Evolutionary conservation across 495 filamentous ascomycete species (phyloP), one percentile per base, ranked within the genome.

Genomic region (Penicillium canescens): DNA sequence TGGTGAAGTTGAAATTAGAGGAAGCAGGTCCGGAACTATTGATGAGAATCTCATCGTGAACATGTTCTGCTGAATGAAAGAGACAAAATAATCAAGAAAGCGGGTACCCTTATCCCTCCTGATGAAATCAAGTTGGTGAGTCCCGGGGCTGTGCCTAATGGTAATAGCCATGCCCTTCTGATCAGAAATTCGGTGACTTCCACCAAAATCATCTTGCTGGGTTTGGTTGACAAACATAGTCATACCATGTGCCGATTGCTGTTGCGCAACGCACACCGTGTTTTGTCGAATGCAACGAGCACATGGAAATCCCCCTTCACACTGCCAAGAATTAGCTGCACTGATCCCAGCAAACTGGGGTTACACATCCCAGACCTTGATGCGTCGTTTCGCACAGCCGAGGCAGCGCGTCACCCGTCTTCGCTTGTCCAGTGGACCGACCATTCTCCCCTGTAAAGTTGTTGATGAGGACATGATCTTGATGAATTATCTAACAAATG

Each of bases 371-470:
- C 39, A 38, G 33, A 57, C 55, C 49, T 57, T 57, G 24, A 57
- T 53, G 49, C 42, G 23, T 14, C 55, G 47, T 34, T 46, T 36
- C 6, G 49, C 55, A n/a, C 55, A 57, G 40, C 34, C 35, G 40
- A 42, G 9, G 43, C 55, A 57, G 41, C 55, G 42, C 6, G 40
- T 46, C 21, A 46, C 18, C 20, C 23, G 37, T 31, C 42, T 57
- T 18, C 55, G 48, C 41, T 52, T 52, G 42, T 57, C 55, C 14
- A 57, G 36, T 7, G 55, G 55, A 12, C 55, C 55, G 16, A 57
- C 48, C 14, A 44, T 39, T 56, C 44, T 50, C 9, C 12, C 33
- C 39, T 13, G 18, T 1, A 18, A 18, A 18, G 1, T 23, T 14
- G 18, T 35, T 37, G 41, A 46, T n/a, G 31, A 38, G 21, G 46